A percentile compares a stretch with the other conserved stretches of the same genome.
Conservation (phyloP, 805 yeast genomes). For the Yarrowia bubula region DNA sequence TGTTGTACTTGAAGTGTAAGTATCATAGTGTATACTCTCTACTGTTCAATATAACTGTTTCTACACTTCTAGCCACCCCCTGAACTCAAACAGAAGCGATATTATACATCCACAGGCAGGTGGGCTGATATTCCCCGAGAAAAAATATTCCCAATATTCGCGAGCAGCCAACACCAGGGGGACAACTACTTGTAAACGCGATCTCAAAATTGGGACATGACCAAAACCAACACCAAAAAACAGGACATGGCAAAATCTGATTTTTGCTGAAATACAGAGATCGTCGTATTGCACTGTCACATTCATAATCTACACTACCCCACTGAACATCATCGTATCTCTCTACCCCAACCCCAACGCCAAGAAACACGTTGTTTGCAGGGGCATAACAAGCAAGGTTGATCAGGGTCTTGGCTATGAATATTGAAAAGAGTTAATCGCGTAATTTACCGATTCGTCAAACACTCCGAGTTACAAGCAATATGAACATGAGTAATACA, state of each 20-base stretch:
- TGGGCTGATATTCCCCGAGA: neutral
- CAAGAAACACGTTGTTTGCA: neutral
- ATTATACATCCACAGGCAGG: neutral
- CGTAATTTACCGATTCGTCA: neutral
- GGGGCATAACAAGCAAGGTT: neutral
- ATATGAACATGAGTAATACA: too few relatives aligned
- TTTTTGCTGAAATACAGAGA: too few relatives aligned
- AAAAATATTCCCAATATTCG: neutral
- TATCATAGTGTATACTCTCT: too few relatives aligned
- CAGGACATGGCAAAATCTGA: too few relatives aligned
- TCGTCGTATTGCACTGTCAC: neutral
- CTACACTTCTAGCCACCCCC: neutral
- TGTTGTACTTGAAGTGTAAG: too few relatives aligned
- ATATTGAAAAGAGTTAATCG: too few relatives aligned
- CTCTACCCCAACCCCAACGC: slow-evolving; percentile 10
- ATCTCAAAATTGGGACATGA: too few relatives aligned
- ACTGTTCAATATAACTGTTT: too few relatives aligned
- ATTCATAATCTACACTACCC: neutral
- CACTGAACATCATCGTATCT: neutral
- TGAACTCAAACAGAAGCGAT: neutral
- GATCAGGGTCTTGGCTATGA: slow-evolving; percentile 4
- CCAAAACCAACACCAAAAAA: too few relatives aligned
- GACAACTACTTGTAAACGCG: too few relatives aligned
- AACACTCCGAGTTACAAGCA: too few relatives aligned
- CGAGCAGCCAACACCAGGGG: too few relatives aligned